Conservation (phyloP, 257 asterid genomes). For the Solanum acaule region DNA sequence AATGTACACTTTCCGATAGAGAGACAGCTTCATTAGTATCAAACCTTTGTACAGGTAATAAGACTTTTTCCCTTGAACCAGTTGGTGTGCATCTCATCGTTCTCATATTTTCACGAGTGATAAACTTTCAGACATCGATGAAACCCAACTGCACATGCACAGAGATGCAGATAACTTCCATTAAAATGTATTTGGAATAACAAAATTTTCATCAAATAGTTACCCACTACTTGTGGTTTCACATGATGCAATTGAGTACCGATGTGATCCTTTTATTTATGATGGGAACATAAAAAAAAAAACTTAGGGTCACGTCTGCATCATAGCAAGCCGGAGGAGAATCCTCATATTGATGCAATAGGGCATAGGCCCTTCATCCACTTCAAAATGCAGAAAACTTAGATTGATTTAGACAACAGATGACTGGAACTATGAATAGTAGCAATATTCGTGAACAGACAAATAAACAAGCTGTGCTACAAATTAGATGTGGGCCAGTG, state of each 20-base stretch:
- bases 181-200: neutral
- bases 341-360: neutral
- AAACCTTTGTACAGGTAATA: neutral
- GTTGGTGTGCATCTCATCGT: neutral
- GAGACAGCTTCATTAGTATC: neutral
- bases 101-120: neutral
- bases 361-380: neutral
- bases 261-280: neutral
- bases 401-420: neutral
- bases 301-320: neutral
- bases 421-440: neutral
- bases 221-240: neutral
- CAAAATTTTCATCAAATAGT: neutral
- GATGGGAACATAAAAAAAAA: neutral
- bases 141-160: neutral
- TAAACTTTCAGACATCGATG: neutral
- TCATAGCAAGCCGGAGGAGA: neutral
- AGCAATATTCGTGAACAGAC: neutral
- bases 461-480: neutral
- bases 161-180: neutral
- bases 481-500: neutral
- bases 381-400: neutral
- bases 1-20: neutral
- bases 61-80: neutral
- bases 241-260: neutral